These are phyloP conservation scores for Sporobolomyces roseus DNA, from an alignment of 768 basidiomycete genomes.

Conservation along the genomic window DNA sequence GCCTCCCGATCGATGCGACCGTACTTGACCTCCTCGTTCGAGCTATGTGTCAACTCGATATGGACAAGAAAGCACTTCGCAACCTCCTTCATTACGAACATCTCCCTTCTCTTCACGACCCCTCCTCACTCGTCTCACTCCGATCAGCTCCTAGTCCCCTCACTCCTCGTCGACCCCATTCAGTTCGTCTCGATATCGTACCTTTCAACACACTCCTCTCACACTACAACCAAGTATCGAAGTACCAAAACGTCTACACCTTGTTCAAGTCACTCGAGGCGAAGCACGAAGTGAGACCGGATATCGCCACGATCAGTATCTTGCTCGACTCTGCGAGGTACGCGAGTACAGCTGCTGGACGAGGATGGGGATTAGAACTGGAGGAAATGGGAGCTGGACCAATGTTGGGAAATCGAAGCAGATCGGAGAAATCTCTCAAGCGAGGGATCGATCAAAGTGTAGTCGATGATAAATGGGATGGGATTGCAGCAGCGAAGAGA, in stretches of 20 bases:
- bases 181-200: constrained; percentile 21
- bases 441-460: too few species aligned
- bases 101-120: neutral
- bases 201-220: constrained; percentile 31
- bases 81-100: constrained; percentile 1
- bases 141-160: neutral
- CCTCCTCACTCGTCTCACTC: neutral
- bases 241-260: neutral
- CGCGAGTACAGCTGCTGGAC: constrained; percentile 24
- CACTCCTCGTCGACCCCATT: neutral
- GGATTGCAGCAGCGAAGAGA: constrained; percentile 9
- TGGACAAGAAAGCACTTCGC: neutral
- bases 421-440: too few species aligned
- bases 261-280: neutral
- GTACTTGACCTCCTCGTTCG: constrained; percentile 24
- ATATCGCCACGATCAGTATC: constrained; percentile 33
- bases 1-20: constrained; percentile 2
- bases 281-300: constrained; percentile 22
- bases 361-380: constrained; percentile 10
- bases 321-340: constrained; percentile 34
- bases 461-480: constrained; percentile 34
- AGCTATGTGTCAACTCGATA: neutral
- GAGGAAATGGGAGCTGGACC: too few species aligned
- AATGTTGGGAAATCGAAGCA: too few species aligned
- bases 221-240: neutral